Conservation (phyloP, 2,329 filamentous ascomycete species). For the Microascus cirrosus region DNA sequence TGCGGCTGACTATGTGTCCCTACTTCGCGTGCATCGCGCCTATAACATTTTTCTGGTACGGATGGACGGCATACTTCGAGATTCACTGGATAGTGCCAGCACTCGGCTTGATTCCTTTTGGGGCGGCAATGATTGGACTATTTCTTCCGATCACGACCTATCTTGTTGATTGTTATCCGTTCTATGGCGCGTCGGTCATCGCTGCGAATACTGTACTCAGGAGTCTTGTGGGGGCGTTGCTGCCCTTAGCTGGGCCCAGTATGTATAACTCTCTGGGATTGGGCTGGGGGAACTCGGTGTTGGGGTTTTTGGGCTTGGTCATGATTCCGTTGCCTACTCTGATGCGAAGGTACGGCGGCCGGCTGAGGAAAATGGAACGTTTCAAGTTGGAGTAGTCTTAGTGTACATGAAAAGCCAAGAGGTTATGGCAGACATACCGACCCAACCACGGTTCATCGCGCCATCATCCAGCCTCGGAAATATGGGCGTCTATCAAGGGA, state of each 20-base stretch:
- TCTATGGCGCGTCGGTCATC: constrained; percentile 37
- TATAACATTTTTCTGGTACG: constrained; percentile 45
- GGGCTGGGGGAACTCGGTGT: constrained; percentile 37
- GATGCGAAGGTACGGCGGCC: no score
- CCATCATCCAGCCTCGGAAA: no score
- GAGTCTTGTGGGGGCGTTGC: constrained; percentile 48
- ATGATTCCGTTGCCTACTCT: no score
- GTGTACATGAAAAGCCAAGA: no score
- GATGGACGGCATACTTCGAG: constrained; percentile 41
- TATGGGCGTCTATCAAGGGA: no score
- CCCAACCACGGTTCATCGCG: no score
- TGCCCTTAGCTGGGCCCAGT: constrained; percentile 47
- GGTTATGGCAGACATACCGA: no score
- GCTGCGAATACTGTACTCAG: constrained; percentile 53
- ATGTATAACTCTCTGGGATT: constrained; percentile 30
- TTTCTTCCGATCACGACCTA: constrained; percentile 44
- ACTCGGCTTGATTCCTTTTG: no score
- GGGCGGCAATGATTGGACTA: constrained; percentile 15
- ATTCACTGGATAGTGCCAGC: constrained; percentile 21
- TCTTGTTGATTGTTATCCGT: constrained; percentile 46
- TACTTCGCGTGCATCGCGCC: constrained; percentile 40
- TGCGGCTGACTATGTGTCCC: constrained; percentile 36
- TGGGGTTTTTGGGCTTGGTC: constrained; percentile 31
- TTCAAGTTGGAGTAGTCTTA: no score
- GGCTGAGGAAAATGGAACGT: no score